Conservation (phyloP, 176 grass and related monocot genomes). For the Paspalum notatum region DNA sequence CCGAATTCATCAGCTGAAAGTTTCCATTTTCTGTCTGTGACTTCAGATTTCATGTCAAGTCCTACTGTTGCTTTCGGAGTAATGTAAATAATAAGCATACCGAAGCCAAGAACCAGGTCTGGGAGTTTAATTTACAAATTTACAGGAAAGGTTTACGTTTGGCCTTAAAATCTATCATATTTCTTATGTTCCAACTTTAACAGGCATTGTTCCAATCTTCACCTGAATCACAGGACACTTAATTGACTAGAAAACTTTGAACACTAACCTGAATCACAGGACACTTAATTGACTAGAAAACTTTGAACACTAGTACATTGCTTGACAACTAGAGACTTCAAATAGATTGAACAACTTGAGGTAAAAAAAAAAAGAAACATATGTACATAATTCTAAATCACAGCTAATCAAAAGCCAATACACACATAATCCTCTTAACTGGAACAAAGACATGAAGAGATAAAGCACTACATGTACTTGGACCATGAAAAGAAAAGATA, state of each 20-base stretch:
- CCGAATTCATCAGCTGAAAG: constrained; percentile 35
- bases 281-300: constrained; percentile 29
- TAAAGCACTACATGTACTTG: constrained; percentile 10
- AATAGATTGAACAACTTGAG: not conserved
- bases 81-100: constrained; percentile 19
- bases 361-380: constrained; percentile 10
- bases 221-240: not conserved
- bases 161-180: not conserved
- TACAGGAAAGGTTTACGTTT: not conserved
- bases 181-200: not conserved
- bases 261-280: not conserved
- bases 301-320: constrained; percentile 8
- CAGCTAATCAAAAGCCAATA: constrained; percentile 14
- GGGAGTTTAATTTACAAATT: not conserved
- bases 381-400: constrained; percentile 26
- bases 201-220: constrained; percentile 10
- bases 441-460: constrained; percentile 10
- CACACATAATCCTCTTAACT: constrained; percentile 4
- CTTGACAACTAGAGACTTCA: constrained; percentile 5
- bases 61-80: not conserved
- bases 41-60: constrained; percentile 26
- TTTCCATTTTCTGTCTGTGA: constrained; percentile 20
- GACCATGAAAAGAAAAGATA: constrained; percentile 26
- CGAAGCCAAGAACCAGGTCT: not conserved
- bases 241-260: constrained; percentile 28